Conservation (phyloP, 352 stramenopile species). For the Phytophthora colocasiae region DNA sequence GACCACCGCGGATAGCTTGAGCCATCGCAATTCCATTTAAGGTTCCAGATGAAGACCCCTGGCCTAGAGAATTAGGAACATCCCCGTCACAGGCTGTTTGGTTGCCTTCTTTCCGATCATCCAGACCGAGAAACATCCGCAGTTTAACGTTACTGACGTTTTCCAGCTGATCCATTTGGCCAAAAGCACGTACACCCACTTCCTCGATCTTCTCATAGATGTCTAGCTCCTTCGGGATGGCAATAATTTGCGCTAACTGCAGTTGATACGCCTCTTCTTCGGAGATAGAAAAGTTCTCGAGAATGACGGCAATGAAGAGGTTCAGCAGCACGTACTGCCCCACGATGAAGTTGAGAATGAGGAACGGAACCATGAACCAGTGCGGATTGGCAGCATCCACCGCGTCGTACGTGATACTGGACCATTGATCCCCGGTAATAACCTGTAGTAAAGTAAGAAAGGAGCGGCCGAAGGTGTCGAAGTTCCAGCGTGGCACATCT, state of each 20-base stretch:
- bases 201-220: slow-evolving; percentile 88
- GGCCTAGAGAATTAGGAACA: not conserved
- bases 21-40: slow-evolving; percentile 8
- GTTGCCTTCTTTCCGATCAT: slow-evolving; percentile 39
- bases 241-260: slow-evolving; percentile 85
- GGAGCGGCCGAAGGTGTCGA: slow-evolving; percentile 72
- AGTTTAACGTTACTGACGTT: slow-evolving; percentile 85
- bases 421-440: slow-evolving; percentile 83
- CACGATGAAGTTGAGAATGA: slow-evolving; percentile 79
- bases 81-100: not conserved
- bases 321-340: slow-evolving; percentile 85
- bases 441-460: slow-evolving; percentile 84
- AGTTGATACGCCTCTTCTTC: slow-evolving; percentile 86
- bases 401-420: slow-evolving; percentile 76
- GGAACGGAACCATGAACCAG: slow-evolving; percentile 76
- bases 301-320: slow-evolving; percentile 85
- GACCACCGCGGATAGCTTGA: slow-evolving; percentile 14
- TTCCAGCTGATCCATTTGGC: slow-evolving; percentile 81
- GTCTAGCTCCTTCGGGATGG: slow-evolving; percentile 81
- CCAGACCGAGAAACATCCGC: slow-evolving; percentile 77
- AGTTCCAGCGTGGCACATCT: slow-evolving; percentile 76
- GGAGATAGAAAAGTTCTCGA: slow-evolving; percentile 85
- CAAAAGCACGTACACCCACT: slow-evolving; percentile 74
- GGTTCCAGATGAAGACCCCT: not conserved
- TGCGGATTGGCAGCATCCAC: slow-evolving; percentile 73